These are phyloP conservation scores for Phaeosphaeria sp. DNA, from an alignment of 2,329 filamentous ascomycete genomes.

Conservation along the genomic window DNA sequence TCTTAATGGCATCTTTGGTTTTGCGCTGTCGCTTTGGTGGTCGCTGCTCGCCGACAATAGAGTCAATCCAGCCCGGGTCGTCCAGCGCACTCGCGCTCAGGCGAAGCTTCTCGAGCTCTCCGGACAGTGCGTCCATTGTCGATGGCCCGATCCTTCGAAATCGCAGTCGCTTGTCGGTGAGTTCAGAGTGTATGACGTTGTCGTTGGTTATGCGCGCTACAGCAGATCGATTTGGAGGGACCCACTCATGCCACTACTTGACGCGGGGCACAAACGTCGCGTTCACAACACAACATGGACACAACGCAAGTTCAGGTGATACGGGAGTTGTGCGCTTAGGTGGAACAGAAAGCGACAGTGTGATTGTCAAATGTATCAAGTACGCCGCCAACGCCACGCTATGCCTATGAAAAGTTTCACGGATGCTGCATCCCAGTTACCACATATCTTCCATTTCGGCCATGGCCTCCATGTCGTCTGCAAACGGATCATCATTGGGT, in stretches of 20 bases:
- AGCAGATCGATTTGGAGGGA: conserved; percentile 6
- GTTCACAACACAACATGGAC: neutral
- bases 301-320: neutral
- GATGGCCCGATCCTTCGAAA: neutral
- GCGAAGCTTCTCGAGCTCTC: conserved; percentile 61
- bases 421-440: conserved; percentile 11
- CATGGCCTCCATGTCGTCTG: conserved; percentile 51
- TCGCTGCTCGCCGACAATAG: conserved; percentile 62
- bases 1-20: conserved; percentile 69
- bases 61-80: conserved; percentile 59
- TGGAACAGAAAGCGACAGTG: neutral
- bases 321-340: neutral
- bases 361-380: neutral
- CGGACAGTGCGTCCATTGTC: conserved; percentile 51
- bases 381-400: conserved; percentile 34
- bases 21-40: conserved; percentile 62
- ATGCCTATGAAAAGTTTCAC: conserved; percentile 30
- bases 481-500: conserved; percentile 42
- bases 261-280: neutral
- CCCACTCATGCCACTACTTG: conserved; percentile 9
- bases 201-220: conserved; percentile 12
- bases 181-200: conserved; percentile 24
- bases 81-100: conserved; percentile 44
- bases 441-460: conserved; percentile 48
- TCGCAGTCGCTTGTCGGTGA: conserved; percentile 6